phyloP scores from a whole-genome alignment of 306 rosid species.

The Fragaria vesca region DNA sequence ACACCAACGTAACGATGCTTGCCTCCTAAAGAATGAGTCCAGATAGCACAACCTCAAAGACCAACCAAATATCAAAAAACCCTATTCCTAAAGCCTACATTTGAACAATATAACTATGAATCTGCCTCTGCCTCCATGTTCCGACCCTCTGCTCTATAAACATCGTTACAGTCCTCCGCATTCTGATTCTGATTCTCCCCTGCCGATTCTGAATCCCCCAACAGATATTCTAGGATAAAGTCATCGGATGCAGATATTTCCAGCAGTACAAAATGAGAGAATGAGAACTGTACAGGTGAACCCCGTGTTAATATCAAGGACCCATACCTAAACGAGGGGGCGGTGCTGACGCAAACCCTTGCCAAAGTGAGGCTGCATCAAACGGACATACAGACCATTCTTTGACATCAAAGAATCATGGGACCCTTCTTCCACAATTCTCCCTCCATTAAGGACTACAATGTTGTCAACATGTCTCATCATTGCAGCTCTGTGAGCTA shows the following conservation, averaged over 20 bases:
- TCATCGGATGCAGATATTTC: slow-evolving; percentile 34
- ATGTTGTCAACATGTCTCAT: slow-evolving; percentile 98
- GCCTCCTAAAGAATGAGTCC: slow-evolving; percentile 89
- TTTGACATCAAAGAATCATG: slow-evolving; percentile 78
- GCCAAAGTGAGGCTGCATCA: slow-evolving; percentile 99
- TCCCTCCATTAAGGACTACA: slow-evolving; percentile 97
- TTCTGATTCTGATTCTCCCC: slow-evolving; percentile 33
- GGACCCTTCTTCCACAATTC: slow-evolving; percentile 93
- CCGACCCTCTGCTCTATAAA: slow-evolving; percentile 32
- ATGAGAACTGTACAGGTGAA: slow-evolving; percentile 40
- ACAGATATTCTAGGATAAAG: slow-evolving; percentile 21
- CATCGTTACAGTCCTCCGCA: slow-evolving; percentile 28
- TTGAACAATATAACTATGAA: slow-evolving; percentile 41
- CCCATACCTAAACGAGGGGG: slow-evolving; percentile 50
- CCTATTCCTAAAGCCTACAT: slow-evolving; percentile 58
- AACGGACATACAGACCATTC: slow-evolving; percentile 88
- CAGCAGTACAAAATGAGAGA: slow-evolving; percentile 38
- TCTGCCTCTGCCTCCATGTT: slow-evolving; percentile 43
- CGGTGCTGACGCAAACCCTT: slow-evolving; percentile 94
- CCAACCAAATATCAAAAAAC: slow-evolving; percentile 50
- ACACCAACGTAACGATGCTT: slow-evolving; percentile 34
- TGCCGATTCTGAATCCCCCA: slow-evolving; percentile 30
- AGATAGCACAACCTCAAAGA: slow-evolving; percentile 38
- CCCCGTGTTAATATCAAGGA: slow-evolving; percentile 30
- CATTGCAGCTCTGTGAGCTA: slow-evolving; percentile 99